These are phyloP conservation scores for Halenospora varia DNA, from an alignment of 495 filamentous ascomycete species.

Conservation along the genomic window DNA sequence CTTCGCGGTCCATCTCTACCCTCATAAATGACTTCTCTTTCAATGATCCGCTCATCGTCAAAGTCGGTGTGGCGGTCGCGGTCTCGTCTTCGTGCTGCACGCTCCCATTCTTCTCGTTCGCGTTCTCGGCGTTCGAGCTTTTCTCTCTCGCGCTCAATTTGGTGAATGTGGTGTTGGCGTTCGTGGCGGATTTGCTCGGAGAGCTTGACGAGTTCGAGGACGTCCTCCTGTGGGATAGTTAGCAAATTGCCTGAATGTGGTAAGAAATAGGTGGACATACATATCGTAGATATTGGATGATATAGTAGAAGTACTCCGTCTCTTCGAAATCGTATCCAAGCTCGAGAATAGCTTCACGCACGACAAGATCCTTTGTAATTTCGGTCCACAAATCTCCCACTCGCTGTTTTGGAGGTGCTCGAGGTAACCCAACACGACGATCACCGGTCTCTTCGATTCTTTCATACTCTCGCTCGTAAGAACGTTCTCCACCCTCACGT, in stretches of 20 bases:
- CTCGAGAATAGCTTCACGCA: conserved; percentile 80
- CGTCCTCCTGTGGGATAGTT: conserved; percentile 65
- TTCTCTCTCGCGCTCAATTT: conserved; percentile 78
- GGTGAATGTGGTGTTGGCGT: conserved; percentile 70
- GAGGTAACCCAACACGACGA: conserved; percentile 34
- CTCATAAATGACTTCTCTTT: conserved; percentile 55
- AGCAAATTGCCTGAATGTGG: conserved; percentile 16
- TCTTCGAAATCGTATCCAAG: conserved; percentile 89
- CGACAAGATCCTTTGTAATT: conserved; percentile 90
- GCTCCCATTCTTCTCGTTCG: conserved; percentile 25
- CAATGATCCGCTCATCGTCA: conserved; percentile 54
- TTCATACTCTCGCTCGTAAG: conserved; percentile 30
- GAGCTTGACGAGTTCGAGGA: conserved; percentile 73
- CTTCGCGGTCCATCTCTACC: neutral
- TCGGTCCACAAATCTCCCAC: conserved; percentile 86
- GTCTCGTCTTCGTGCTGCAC: conserved; percentile 15
- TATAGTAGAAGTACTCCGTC: conserved; percentile 83
- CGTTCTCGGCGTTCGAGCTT: conserved; percentile 32
- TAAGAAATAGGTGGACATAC: conserved; percentile 48
- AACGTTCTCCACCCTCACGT: neutral
- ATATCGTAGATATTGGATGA: conserved; percentile 85
- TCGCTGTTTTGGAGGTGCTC: conserved; percentile 34
- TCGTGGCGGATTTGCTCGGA: conserved; percentile 77
- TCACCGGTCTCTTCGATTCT: conserved; percentile 40
- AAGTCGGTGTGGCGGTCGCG: conserved; percentile 22